Base-by-base conservation (phyloP, 768 basidiomycete species). In the Termitomyces sp. region DNA sequence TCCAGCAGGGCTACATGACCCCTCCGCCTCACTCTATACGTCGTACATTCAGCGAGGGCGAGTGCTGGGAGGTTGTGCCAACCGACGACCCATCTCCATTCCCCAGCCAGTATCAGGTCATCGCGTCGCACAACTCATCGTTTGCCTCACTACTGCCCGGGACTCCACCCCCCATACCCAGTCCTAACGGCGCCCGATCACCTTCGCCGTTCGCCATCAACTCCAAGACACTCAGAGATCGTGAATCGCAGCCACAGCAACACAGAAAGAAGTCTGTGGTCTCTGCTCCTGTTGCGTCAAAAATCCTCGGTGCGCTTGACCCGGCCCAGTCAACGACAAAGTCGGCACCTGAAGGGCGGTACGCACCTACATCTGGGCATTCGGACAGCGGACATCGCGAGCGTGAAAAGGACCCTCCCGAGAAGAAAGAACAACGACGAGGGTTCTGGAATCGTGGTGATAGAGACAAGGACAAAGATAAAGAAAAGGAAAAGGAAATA, bases 271-370 rank as follows among this genome's bases (percentile, higher is more conserved):
- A 63, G 46, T 34, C 45, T 3, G 67, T 65, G 15, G 1, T 25
- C 25, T 63, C 71, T 56, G 71, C 75, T 1, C 75, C 75, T 1
- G 77, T 73, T 10, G 69, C 85, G 0, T 70, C 86, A 15, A 83
- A 81, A 20, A 86, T 89, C 49, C 75, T 89, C 59, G 78, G 76
- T 50, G 79, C 89, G 3, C 76, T 91, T 15, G 88, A 91, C 58
- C 86, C 89, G 0, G 78, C 74, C 0, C 65, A 67, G 9, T 74
- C 61, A 62, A 72, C 55, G 73, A 38, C 68, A 45, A 65, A 65
- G 46, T 63, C 72, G 0, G 64, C 67, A 11, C 75, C 76, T 7
- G 77, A 79, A 54, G 74, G 79, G 49, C 69, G 73, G 5, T 62
- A 69, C 29, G 32, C 31, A 5, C 54, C 67, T 0, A 34, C 20